Conservation (phyloP, 2,329 filamentous ascomycete species). For the Fusarium temperatum region DNA sequence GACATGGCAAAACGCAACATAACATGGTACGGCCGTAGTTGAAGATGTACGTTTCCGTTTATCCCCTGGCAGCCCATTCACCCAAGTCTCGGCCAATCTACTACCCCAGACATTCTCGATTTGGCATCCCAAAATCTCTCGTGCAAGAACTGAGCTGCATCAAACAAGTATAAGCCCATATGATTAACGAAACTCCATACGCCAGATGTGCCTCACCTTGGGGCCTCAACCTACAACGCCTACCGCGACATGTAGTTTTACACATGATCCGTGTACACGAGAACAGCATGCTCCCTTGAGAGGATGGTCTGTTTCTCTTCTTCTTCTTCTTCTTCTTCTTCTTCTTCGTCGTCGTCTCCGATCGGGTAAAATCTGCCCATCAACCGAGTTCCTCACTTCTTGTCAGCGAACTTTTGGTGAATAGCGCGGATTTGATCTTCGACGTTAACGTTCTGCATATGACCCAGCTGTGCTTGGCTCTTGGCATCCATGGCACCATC, state of each 20-base stretch:
- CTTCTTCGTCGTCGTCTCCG: constrained; percentile 1
- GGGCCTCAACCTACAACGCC: constrained; percentile 38
- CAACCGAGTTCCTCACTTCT: constrained; percentile 42
- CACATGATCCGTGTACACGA: constrained; percentile 14
- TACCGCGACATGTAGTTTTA: constrained; percentile 12
- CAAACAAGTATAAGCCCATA: constrained; percentile 40
- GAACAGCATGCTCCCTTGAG: neutral
- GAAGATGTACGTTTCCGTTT: neutral
- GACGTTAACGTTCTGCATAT: constrained; percentile 77
- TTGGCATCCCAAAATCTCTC: constrained; percentile 3
- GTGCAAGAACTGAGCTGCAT: constrained; percentile 32
- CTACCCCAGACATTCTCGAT: neutral
- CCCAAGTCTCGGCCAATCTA: neutral
- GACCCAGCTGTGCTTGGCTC: constrained; percentile 60
- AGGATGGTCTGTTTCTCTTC: neutral
- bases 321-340: constrained; percentile 1
- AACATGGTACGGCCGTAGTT: neutral
- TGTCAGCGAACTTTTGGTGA: constrained; percentile 62
- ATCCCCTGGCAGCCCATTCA: neutral
- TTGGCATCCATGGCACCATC: constrained; percentile 72
- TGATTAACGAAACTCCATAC: constrained; percentile 38
- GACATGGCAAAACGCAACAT: neutral
- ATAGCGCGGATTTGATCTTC: constrained; percentile 83
- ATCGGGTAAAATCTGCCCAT: neutral
- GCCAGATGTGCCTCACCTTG: constrained; percentile 43